These are phyloP conservation scores for Saprolegnia parasitica DNA, from an alignment of 352 stramenopile genomes.

Conservation along the genomic window DNA sequence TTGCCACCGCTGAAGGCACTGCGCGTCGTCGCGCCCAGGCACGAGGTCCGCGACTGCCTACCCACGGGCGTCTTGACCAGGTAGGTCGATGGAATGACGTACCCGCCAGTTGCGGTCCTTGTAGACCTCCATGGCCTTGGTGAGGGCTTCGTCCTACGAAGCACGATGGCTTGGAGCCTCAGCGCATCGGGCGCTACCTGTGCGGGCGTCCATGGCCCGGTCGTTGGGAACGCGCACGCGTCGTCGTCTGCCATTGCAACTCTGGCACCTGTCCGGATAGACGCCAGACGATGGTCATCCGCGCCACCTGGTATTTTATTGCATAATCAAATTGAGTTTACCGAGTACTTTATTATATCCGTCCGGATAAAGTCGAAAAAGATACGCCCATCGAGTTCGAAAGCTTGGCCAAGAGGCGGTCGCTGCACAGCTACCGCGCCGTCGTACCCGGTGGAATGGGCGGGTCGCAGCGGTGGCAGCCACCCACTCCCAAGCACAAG, in stretches of 20 bases:
- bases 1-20: constrained; percentile 78
- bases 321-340: neutral
- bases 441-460: no score
- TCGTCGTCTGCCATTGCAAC: constrained; percentile 24
- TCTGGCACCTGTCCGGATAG: neutral
- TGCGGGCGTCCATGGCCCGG: constrained; percentile 58
- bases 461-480: no score
- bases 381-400: no score
- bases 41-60: constrained; percentile 59
- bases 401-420: no score
- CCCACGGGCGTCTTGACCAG: neutral
- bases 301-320: neutral
- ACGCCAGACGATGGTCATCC: no score
- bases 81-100: neutral
- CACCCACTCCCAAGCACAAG: no score
- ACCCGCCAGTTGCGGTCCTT: constrained; percentile 85
- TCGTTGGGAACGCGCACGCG: constrained; percentile 41
- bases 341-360: no score
- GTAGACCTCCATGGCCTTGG: constrained; percentile 64
- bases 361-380: no score
- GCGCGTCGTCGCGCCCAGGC: constrained; percentile 53
- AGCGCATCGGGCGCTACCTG: constrained; percentile 32
- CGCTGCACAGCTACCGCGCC: no score
- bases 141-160: constrained; percentile 63
- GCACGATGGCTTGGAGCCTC: neutral